A percentile compares a stretch with the other conserved stretches of the same genome.
Conservation (phyloP, 2,329 filamentous ascomycete species). For the Exophiala sideris region DNA sequence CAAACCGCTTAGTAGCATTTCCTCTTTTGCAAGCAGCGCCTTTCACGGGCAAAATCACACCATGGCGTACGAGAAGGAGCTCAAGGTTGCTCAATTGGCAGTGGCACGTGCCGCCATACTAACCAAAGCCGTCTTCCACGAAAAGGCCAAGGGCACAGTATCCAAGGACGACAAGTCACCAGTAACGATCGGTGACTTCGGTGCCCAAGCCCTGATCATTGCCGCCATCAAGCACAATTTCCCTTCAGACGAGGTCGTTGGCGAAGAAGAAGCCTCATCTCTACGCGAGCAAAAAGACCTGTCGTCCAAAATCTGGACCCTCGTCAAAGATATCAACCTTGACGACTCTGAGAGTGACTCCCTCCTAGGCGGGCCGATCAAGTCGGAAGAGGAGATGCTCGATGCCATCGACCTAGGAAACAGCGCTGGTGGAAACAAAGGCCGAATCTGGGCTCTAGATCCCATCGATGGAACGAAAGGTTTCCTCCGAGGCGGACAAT, state of each 20-base stretch:
- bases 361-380: constrained; percentile 66
- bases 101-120: constrained; percentile 78
- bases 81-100: constrained; percentile 78
- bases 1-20: background rate
- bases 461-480: constrained; percentile 98
- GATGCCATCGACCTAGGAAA: constrained; percentile 65
- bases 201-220: constrained; percentile 95
- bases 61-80: constrained; percentile 68
- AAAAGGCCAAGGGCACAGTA: constrained; percentile 90
- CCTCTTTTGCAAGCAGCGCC: background rate
- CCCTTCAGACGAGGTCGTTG: constrained; percentile 85
- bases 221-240: constrained; percentile 84
- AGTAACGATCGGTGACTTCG: constrained; percentile 96
- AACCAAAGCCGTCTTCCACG: constrained; percentile 75
- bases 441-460: constrained; percentile 92
- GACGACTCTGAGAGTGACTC: constrained; percentile 63
- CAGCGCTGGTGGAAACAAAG: constrained; percentile 67
- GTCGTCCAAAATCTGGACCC: constrained; percentile 74
- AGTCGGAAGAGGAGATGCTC: constrained; percentile 62
- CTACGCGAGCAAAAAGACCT: constrained; percentile 69
- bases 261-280: constrained; percentile 85
- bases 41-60: constrained; percentile 1
- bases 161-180: constrained; percentile 94
- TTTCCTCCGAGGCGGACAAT: constrained; percentile 92
- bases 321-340: constrained; percentile 71